phyloP scores from a whole-genome alignment of 495 filamentous ascomycete species.

The Viridothelium virens region DNA sequence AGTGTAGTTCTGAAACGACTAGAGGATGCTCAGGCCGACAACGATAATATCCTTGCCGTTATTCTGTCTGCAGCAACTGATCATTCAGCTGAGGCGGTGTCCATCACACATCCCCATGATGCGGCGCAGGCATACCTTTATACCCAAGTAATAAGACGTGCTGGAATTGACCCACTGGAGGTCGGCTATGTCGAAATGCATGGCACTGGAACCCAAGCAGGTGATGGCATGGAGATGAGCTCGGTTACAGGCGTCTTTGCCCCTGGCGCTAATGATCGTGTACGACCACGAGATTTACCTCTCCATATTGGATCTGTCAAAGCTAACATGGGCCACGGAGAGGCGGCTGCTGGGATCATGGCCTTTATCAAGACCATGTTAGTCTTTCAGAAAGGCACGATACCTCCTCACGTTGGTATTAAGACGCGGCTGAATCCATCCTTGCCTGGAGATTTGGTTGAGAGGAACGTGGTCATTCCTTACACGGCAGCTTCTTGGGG shows the following conservation, averaged over 20 bases:
- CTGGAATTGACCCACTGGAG: slow-evolving; percentile 23
- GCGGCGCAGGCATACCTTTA: slow-evolving; percentile 27
- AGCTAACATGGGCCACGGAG: slow-evolving; percentile 33
- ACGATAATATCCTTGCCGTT: slow-evolving; percentile 29
- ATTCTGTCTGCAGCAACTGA: slow-evolving; percentile 29
- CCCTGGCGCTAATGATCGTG: slow-evolving; percentile 16
- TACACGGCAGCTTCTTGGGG: slow-evolving; percentile 25
- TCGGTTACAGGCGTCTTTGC: slow-evolving; percentile 30
- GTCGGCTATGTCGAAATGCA: slow-evolving; percentile 36
- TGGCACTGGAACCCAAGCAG: slow-evolving; percentile 37
- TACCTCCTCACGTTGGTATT: slow-evolving; percentile 35
- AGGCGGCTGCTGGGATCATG: slow-evolving; percentile 31
- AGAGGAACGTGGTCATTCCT: slow-evolving; percentile 35
- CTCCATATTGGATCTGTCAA: slow-evolving; percentile 30
- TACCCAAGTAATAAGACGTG: slow-evolving; percentile 19
- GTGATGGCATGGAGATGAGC: slow-evolving; percentile 33
- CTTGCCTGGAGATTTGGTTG: slow-evolving; percentile 27
- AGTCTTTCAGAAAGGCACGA: slow-evolving; percentile 33
- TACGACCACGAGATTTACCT: slow-evolving; percentile 12
- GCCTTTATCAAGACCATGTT: slow-evolving; percentile 34
- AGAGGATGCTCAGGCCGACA: slow-evolving; percentile 31
- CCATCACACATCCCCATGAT: slow-evolving; percentile 35
- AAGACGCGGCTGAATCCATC: slow-evolving; percentile 38
- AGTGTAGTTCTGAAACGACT: slow-evolving; percentile 34
- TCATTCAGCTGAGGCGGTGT: slow-evolving; percentile 34